Percentiles rank a stretch among this genome's conserved stretches.
Conservation (phyloP, 2,329 filamentous ascomycete species). For the Xylaria sp. region DNA sequence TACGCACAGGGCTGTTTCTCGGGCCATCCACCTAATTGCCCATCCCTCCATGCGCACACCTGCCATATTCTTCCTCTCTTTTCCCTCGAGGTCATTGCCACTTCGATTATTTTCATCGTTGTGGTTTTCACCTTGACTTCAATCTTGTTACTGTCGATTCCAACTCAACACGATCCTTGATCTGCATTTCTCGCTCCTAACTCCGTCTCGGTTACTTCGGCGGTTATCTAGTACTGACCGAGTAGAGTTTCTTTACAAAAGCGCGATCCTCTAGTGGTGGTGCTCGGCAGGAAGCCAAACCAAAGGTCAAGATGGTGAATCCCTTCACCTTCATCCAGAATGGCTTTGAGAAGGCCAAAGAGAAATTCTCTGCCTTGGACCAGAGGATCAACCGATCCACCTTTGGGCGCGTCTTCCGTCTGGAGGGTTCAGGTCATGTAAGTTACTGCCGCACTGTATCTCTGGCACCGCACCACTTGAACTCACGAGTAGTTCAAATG, state of each 20-base stretch:
- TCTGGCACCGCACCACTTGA: not conserved
- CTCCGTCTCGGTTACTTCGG: not conserved
- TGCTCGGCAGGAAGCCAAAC: not conserved
- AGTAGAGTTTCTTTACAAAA: not conserved
- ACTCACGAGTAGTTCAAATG: not conserved
- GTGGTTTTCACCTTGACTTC: slow-evolving; percentile 5
- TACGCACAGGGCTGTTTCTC: slow-evolving; percentile 2
- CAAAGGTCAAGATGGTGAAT: slow-evolving; percentile 23
- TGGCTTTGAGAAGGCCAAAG: slow-evolving; percentile 35
- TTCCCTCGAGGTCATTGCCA: slow-evolving; percentile 5
- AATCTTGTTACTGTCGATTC: slow-evolving; percentile 13
- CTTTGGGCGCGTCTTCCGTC: slow-evolving; percentile 67
- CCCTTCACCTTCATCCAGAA: slow-evolving; percentile 26
- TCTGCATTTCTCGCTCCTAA: not conserved
- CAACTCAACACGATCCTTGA: slow-evolving; percentile 7
- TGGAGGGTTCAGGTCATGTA: slow-evolving; percentile 73
- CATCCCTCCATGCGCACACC: not conserved
- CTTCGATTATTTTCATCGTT: not conserved
- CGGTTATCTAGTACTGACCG: slow-evolving; percentile 5
- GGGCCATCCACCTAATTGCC: not conserved
- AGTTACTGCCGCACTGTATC: slow-evolving; percentile 44
- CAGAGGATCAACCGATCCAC: slow-evolving; percentile 50
- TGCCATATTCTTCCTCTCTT: slow-evolving; percentile 14
- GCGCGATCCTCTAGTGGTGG: not conserved
- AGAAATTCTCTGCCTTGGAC: slow-evolving; percentile 42